A percentile compares a stretch with the other conserved stretches of the same genome.
These are phyloP conservation scores for Neofusicoccum umdonicola DNA, from an alignment of 2,329 filamentous ascomycete genomes.

Conservation along the genomic window DNA sequence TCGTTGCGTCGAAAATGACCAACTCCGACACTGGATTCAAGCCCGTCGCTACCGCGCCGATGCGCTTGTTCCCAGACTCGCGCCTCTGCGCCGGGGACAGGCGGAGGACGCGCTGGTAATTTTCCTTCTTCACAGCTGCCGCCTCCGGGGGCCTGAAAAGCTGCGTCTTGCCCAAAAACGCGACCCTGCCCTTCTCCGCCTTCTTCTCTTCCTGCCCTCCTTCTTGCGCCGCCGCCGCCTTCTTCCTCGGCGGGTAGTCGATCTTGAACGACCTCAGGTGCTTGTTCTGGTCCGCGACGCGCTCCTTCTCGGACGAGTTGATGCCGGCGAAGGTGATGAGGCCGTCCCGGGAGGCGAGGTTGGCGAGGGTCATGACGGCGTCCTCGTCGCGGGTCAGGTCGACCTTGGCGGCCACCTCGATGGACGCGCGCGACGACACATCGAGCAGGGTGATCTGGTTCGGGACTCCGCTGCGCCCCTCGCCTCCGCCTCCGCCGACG, in stretches of 20 bases:
- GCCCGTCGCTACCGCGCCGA: conserved; percentile 78
- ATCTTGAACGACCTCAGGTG: conserved; percentile 78
- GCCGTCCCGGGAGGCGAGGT: conserved; percentile 60
- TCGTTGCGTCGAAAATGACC: conserved; percentile 71
- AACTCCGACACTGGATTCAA: conserved; percentile 71
- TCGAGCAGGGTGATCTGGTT: conserved; percentile 83
- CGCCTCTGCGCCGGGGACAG: conserved; percentile 55
- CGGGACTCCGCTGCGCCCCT: conserved; percentile 67
- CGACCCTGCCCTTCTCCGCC: conserved; percentile 37
- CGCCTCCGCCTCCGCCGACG: conserved; percentile 84
- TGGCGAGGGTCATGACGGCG: conserved; percentile 78
- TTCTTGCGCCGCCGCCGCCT: conserved; percentile 21
- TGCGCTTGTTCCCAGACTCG: conserved; percentile 54
- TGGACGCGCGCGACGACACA: conserved; percentile 63
- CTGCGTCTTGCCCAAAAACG: conserved; percentile 49
- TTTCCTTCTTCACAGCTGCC: conserved; percentile 50
- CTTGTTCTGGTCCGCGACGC: conserved; percentile 74
- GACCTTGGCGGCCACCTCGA: conserved; percentile 65
- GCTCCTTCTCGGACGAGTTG: conserved; percentile 73
- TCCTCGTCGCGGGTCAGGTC: conserved; percentile 82
- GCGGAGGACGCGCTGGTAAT: conserved; percentile 59
- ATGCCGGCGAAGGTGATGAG: conserved; percentile 67
- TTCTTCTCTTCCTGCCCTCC: conserved; percentile 30
- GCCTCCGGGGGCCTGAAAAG: conserved; percentile 47
- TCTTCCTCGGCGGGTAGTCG: conserved; percentile 50